Base-by-base conservation (phyloP, 2,329 filamentous ascomycete species). In the Fusarium multiceps region DNA sequence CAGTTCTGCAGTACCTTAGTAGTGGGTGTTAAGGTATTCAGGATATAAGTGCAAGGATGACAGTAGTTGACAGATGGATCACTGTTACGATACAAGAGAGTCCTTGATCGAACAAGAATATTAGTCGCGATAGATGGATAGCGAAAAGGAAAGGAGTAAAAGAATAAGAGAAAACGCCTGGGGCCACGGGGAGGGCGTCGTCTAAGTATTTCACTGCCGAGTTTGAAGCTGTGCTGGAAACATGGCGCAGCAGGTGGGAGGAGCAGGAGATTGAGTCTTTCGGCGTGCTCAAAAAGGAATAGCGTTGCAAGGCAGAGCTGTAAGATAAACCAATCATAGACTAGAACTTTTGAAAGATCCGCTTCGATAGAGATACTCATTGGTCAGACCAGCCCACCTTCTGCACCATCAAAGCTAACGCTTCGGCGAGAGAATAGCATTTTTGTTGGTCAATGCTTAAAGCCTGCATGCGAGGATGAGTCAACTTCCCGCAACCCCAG, bases 261-360 rank as follows among this genome's bases (percentile, higher is more conserved):
- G 56, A 54, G 67, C 49, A 69, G 70, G 59, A 74, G 71, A 74
- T 77, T 79, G 79, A 81, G 78, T 81, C 80, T 75, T 82, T 82
- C 81, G 81, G 81, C 81, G 81, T 82, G 81, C 80, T 80, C 74
- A 72, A 80, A 74, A 57, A 63, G 80, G 81, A 40, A 66, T 81
- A 80, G 81, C 75, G 78, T 51, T 6, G 14, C 28, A 58, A 60
- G 60, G 59, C 61, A 47, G 45, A 43, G 49, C 20, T 48, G 21
- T n/a, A 7, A 3, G 4, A 7, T 0, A 4, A 34, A 16, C 80
- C 78, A 81, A 81, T 81, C 25, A 76, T 0, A 5, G 4, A 1
- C 1, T 9, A n/a, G 3, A 0, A 23, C 10, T 21, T 14, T 25
- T 25, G 65, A 51, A 25, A 59, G 72, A 66, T 69, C 58, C 54